Conservation (phyloP, 1,284 basidiomycete species). For the Sporisorium scitamineum region DNA sequence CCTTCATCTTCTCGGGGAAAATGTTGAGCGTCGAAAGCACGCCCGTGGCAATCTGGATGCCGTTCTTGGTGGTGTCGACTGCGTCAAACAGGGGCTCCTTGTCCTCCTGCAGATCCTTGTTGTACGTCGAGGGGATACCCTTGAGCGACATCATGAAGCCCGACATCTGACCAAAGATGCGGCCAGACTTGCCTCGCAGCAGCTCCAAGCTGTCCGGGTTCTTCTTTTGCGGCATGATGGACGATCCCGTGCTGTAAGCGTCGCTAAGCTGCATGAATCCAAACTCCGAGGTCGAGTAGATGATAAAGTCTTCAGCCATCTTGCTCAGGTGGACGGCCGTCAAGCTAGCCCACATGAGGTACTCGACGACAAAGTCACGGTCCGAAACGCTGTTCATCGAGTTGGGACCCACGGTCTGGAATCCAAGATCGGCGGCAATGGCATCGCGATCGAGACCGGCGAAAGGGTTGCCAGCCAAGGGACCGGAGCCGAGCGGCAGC, state of each 20-base stretch:
- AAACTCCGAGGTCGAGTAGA: slow-evolving; percentile 97
- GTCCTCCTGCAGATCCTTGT: slow-evolving; percentile 98
- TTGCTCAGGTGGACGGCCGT: slow-evolving; percentile 93
- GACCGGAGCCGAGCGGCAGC: slow-evolving; percentile 91
- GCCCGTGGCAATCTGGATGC: slow-evolving; percentile 91
- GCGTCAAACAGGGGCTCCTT: slow-evolving; percentile 97
- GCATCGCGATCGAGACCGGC: slow-evolving; percentile 64
- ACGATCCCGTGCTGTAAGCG: slow-evolving; percentile 97
- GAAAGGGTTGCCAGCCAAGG: slow-evolving; percentile 96
- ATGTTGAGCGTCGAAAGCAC: slow-evolving; percentile 88
- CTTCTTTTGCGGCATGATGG: slow-evolving; percentile 99
- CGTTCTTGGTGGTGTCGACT: slow-evolving; percentile 89
- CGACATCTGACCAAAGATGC: slow-evolving; percentile 96
- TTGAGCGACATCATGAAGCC: slow-evolving; percentile 98
- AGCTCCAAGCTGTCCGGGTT: slow-evolving; percentile 97
- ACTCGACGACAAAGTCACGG: slow-evolving; percentile 96
- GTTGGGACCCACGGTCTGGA: slow-evolving; percentile 67
- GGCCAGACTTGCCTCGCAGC: slow-evolving; percentile 92
- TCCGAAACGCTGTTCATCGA: slow-evolving; percentile 82
- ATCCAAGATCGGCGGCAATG: slow-evolving; percentile 66
- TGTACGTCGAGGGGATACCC: slow-evolving; percentile 96
- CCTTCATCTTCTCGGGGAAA: slow-evolving; percentile 87
- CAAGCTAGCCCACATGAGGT: slow-evolving; percentile 94
- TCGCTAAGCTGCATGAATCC: slow-evolving; percentile 93
- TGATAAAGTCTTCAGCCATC: slow-evolving; percentile 94